Conservation (phyloP, 2,329 filamentous ascomycete species). For the Exophiala bonariae region DNA sequence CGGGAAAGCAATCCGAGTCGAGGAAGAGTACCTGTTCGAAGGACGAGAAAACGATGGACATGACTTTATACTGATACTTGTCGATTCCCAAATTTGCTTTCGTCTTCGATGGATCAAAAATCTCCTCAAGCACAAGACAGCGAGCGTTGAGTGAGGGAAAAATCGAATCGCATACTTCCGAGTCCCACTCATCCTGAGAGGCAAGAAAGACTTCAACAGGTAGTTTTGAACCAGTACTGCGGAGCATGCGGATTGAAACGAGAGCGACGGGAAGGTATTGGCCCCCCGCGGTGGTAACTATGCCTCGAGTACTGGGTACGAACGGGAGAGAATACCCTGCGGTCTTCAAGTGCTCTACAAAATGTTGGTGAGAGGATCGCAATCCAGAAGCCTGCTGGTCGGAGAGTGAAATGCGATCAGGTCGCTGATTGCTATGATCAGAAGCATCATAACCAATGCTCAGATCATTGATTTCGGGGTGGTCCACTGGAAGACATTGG, state of each 20-base stretch:
- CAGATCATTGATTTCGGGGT: not conserved
- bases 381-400: not conserved
- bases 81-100: slow-evolving; percentile 15
- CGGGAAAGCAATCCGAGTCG: slow-evolving; percentile 58
- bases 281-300: slow-evolving; percentile 44
- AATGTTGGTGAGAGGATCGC: not conserved
- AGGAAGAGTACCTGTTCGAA: slow-evolving; percentile 61
- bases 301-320: slow-evolving; percentile 35
- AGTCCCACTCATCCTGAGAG: slow-evolving; percentile 37
- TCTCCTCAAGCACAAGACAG: slow-evolving; percentile 37
- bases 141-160: slow-evolving; percentile 40
- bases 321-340: not conserved
- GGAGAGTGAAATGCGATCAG: not conserved
- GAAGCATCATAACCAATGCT: not conserved
- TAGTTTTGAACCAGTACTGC: slow-evolving; percentile 38
- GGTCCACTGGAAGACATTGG: not conserved
- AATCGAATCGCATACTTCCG: slow-evolving; percentile 38
- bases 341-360: not conserved
- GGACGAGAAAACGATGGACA: slow-evolving; percentile 58
- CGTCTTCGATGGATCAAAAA: slow-evolving; percentile 22
- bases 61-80: slow-evolving; percentile 56
- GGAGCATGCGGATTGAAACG: slow-evolving; percentile 43
- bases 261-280: slow-evolving; percentile 39
- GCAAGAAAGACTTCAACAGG: slow-evolving; percentile 46
- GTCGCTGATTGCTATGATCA: not conserved